Conservation (phyloP, 2,329 filamentous ascomycete genomes). For the Eutypa lata region DNA sequence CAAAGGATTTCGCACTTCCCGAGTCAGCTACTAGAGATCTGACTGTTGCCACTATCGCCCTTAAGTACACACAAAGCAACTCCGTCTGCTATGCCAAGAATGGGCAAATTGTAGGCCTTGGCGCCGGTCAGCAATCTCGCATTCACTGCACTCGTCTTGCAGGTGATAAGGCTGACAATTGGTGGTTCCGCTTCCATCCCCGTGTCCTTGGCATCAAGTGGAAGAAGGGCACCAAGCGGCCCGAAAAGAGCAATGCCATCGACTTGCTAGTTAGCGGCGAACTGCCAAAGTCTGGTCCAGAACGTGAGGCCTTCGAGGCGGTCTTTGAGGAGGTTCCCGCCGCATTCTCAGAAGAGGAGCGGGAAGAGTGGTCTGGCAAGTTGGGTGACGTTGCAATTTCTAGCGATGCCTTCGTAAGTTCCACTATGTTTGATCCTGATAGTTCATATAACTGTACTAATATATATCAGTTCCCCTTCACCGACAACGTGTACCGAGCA, state of each 20-base stretch:
- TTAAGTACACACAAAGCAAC: slow-evolving; percentile 99
- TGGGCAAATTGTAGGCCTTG: slow-evolving; percentile 89
- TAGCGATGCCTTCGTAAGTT: slow-evolving; percentile 91
- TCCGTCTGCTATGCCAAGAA: slow-evolving; percentile 96
- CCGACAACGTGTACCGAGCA: slow-evolving; percentile 94
- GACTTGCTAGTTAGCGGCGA: slow-evolving; percentile 91
- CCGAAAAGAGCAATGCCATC: slow-evolving; percentile 98
- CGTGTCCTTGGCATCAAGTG: slow-evolving; percentile 85
- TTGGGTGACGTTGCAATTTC: slow-evolving; percentile 80
- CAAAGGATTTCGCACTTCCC: slow-evolving; percentile 75
- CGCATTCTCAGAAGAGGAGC: slow-evolving; percentile 80
- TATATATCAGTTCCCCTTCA: slow-evolving; percentile 79
- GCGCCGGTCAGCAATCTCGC: slow-evolving; percentile 93
- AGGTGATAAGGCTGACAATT: slow-evolving; percentile 98
- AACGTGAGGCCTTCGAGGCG: slow-evolving; percentile 82
- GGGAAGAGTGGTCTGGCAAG: slow-evolving; percentile 80
- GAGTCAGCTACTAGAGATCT: slow-evolving; percentile 84
- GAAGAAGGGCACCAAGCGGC: slow-evolving; percentile 95
- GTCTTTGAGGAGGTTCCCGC: slow-evolving; percentile 87
- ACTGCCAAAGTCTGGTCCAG: slow-evolving; percentile 77
- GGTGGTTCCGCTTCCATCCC: slow-evolving; percentile 98
- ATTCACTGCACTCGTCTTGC: slow-evolving; percentile 98
- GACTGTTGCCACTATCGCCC: slow-evolving; percentile 90
- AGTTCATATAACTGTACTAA: slow-evolving; percentile 20
- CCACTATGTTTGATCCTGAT: neutral